These are phyloP conservation scores for Pontederia crassipes DNA, from an alignment of 176 grass and related monocot genomes.

Conservation along the genomic window DNA sequence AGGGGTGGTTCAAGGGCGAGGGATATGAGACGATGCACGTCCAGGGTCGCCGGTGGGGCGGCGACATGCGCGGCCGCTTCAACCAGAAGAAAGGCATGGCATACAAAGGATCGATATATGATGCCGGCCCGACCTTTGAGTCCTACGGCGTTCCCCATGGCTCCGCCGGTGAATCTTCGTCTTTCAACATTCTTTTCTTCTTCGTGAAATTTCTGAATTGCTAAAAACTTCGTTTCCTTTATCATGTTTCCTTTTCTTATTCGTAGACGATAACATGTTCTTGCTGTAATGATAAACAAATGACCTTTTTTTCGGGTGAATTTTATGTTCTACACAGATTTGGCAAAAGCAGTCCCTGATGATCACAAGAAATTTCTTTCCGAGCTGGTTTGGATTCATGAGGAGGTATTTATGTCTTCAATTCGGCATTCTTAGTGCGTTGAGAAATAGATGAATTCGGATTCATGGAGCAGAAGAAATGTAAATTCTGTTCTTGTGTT, in stretches of 20 bases:
- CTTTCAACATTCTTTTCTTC: conserved; percentile 14
- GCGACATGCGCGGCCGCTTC: conserved; percentile 41
- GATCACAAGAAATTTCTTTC: conserved; percentile 72
- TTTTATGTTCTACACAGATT: conserved; percentile 29
- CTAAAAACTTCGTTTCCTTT: too few species aligned
- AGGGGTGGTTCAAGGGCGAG: conserved; percentile 71
- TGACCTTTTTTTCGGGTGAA: too few species aligned
- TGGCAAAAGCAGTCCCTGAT: conserved; percentile 54
- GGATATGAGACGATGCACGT: conserved; percentile 65
- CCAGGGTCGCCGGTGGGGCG: conserved; percentile 78
- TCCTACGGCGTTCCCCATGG: conserved; percentile 78
- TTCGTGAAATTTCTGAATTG: not conserved
- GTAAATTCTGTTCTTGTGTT: not conserved
- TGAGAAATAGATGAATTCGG: not conserved
- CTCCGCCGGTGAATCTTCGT: conserved; percentile 38
- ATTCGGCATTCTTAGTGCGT: not conserved
- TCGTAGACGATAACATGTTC: too few species aligned
- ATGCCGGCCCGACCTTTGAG: conserved; percentile 67
- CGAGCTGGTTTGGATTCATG: conserved; percentile 80
- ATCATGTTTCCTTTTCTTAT: too few species aligned
- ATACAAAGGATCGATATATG: conserved; percentile 76
- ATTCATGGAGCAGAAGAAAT: not conserved
- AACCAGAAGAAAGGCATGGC: conserved; percentile 51
- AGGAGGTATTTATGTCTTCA: conserved; percentile 43
- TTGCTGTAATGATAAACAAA: too few species aligned